Evolutionary conservation across 805 yeast genomes (phyloP).

Genomic region (Brettanomyces custersianus): DNA sequence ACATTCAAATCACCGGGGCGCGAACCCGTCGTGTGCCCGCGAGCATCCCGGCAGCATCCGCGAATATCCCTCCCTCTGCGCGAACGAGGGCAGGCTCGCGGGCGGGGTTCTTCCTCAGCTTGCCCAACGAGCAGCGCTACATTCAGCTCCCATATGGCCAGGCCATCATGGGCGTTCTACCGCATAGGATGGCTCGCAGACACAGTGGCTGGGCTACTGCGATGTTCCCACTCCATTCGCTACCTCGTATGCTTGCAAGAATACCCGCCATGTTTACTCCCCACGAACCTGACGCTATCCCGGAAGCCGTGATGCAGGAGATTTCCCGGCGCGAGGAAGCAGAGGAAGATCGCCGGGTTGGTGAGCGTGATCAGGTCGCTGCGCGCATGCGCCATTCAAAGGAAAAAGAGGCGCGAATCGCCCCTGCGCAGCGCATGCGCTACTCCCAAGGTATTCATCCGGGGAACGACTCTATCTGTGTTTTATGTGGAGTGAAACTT

Average conservation of each 20-base stretch:
- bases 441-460: conserved; percentile 23
- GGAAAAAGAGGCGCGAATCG: conserved; percentile 11
- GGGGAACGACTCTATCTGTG: conserved; percentile 41
- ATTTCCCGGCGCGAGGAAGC: conserved; percentile 21
- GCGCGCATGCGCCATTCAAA: conserved; percentile 11
- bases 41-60: no score
- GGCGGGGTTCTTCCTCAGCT: conserved; percentile 2
- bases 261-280: background rate
- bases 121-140: conserved; percentile 2
- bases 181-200: background rate
- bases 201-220: background rate
- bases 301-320: conserved; percentile 21
- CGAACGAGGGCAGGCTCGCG: background rate
- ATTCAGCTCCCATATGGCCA: conserved; percentile 1
- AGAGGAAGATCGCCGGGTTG: conserved; percentile 19
- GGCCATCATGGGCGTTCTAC: background rate
- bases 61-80: no score
- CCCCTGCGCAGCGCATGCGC: conserved; percentile 6
- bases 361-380: conserved; percentile 14
- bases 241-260: background rate
- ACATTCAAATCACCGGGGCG: conserved; percentile 6
- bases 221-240: background rate
- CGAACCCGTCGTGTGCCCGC: conserved; percentile 1
- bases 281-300: conserved; percentile 15
- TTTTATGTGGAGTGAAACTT: conserved; percentile 61